Conservation (phyloP, 805 yeast species). For the Candida jianshihensis region DNA sequence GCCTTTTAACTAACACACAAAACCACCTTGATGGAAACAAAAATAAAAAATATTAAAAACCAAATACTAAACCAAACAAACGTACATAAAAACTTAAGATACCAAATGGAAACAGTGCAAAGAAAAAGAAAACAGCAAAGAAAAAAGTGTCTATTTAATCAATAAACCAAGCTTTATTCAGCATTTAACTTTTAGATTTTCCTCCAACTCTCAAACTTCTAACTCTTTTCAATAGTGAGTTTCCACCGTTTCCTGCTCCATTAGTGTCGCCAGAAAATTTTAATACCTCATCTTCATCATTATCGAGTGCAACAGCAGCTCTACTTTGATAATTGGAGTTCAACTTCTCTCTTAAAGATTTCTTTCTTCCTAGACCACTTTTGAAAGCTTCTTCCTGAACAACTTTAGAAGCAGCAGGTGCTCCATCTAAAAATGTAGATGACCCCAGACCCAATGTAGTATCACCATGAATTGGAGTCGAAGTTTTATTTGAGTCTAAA, state of each 20-base stretch:
- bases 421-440: constrained; percentile 90
- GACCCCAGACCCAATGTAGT: constrained; percentile 86
- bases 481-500: constrained; percentile 64
- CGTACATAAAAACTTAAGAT: no score
- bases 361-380: constrained; percentile 66
- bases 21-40: no score
- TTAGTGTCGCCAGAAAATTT: constrained; percentile 23
- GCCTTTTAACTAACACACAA: no score
- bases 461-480: constrained; percentile 76
- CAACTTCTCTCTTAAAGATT: constrained; percentile 70
- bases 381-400: constrained; percentile 29
- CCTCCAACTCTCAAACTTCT: constrained; percentile 76
- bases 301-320: constrained; percentile 2
- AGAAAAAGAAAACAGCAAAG: neutral
- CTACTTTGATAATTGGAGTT: neutral
- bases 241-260: constrained; percentile 26
- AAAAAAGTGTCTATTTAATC: no score
- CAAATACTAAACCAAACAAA: no score
- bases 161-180: neutral
- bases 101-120: neutral
- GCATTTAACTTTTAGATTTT: neutral
- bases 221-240: constrained; percentile 73
- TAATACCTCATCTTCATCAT: constrained; percentile 27
- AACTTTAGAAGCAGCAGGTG: constrained; percentile 71
- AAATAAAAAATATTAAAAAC: no score